Evolutionary conservation across 2,329 filamentous ascomycete genomes (phyloP).

Genomic region (Sclerotinia borealis): DNA sequence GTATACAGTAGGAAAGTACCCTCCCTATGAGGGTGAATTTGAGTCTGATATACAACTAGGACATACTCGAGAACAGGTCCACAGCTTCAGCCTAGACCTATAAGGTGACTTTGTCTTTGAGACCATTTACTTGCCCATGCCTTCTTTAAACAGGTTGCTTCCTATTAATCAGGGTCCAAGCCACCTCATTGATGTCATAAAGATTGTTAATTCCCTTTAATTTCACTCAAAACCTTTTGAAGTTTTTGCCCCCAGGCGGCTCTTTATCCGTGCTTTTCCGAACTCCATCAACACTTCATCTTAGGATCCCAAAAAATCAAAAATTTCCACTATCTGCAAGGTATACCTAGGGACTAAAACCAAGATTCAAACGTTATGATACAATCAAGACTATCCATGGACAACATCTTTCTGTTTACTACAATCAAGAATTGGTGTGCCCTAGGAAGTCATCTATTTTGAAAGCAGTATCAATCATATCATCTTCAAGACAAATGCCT

Average conservation of each 20-base stretch:
- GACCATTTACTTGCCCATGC: not conserved
- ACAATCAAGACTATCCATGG: not conserved
- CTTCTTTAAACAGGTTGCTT: not conserved
- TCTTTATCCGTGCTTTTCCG: not conserved
- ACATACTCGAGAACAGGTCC: not conserved
- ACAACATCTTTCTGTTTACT: not conserved
- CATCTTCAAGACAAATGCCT: not conserved
- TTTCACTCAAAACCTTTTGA: not conserved
- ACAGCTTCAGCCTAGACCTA: not conserved
- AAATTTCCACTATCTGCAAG: not conserved
- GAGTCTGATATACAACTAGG: not conserved
- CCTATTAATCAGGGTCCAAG: accelerated
- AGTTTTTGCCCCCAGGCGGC: not conserved
- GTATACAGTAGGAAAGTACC: not conserved
- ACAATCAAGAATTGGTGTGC: not conserved
- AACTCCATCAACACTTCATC: not conserved
- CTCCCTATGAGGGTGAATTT: not conserved
- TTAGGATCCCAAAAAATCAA: not conserved
- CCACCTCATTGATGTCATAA: accelerated
- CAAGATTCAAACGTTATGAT: not conserved
- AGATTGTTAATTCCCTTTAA: not conserved
- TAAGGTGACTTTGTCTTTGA: not conserved
- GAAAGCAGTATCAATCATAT: not conserved
- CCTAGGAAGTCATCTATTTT: not conserved
- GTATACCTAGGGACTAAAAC: not conserved